Conservation (phyloP, 345 rosid genomes). For the Hibiscus tridactylites region DNA sequence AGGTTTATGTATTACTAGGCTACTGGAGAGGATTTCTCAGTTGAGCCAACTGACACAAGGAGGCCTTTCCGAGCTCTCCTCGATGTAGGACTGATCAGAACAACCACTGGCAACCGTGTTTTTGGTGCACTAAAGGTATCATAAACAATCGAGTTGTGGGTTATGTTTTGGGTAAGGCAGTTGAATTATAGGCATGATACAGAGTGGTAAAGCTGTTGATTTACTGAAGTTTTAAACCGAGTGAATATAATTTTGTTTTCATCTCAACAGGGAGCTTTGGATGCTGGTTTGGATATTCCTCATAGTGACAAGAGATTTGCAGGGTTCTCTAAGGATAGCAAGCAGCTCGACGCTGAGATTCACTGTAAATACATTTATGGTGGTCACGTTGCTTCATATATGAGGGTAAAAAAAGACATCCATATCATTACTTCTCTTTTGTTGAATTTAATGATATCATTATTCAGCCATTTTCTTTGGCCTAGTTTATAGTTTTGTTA, state of each 20-base stretch:
- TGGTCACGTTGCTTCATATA: slow-evolving; percentile 72
- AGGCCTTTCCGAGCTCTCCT: slow-evolving; percentile 88
- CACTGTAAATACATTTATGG: slow-evolving; percentile 76
- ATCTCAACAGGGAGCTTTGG: slow-evolving; percentile 61
- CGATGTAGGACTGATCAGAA: slow-evolving; percentile 67
- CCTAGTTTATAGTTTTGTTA: background rate
- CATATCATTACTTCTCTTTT: background rate
- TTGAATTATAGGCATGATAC: background rate
- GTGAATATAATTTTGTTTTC: background rate
- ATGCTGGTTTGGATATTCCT: slow-evolving; percentile 85
- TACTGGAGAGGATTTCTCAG: slow-evolving; percentile 77
- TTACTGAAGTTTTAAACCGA: background rate
- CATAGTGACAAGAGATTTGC: slow-evolving; percentile 90
- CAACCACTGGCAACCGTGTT: slow-evolving; percentile 70
- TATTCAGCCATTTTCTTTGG: background rate
- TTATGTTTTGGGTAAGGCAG: background rate
- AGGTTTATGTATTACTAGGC: slow-evolving; percentile 34
- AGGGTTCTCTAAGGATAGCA: slow-evolving; percentile 56
- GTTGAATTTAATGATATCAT: background rate
- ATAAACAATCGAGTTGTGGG: background rate
- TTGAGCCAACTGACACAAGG: slow-evolving; percentile 58
- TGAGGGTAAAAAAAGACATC: slow-evolving; percentile 40
- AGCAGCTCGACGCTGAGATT: slow-evolving; percentile 73
- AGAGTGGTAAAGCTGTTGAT: too few relatives aligned
- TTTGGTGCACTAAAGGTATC: slow-evolving; percentile 68